Percentiles rank a stretch among this genome's conserved stretches.
phyloP scores from a whole-genome alignment of 441 rosid species.

The Gossypium schwendimanii region DNA sequence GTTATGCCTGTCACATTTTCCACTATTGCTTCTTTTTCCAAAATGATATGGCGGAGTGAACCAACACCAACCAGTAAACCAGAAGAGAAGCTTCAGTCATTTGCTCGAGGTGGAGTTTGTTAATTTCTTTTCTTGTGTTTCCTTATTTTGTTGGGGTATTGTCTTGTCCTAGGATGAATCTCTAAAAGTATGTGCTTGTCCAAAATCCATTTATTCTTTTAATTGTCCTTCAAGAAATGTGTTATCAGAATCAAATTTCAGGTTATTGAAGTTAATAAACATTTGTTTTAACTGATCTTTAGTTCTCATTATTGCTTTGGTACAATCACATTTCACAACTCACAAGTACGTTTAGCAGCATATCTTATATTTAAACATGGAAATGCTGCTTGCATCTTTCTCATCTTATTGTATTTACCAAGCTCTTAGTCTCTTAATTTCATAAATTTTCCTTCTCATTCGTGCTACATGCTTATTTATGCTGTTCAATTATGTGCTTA shows the following conservation, averaged over 20 bases:
- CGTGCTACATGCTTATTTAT: not conserved
- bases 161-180: not conserved
- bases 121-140: not conserved
- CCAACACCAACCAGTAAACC: conserved; percentile 41
- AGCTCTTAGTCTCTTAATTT: not conserved
- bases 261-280: not conserved
- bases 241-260: not conserved
- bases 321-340: conserved; percentile 8
- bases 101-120: conserved; percentile 63
- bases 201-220: not conserved
- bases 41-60: conserved; percentile 86
- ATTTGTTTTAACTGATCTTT: not conserved
- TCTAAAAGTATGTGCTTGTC: not conserved
- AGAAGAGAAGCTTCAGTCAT: conserved; percentile 70
- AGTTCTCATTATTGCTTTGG: not conserved
- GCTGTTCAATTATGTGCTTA: not conserved
- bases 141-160: conserved; percentile 4
- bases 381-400: not conserved
- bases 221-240: not conserved
- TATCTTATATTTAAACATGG: not conserved
- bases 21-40: conserved; percentile 77
- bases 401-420: not conserved
- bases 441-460: not conserved
- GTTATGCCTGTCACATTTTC: conserved; percentile 81
- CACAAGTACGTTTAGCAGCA: not conserved